Conservation (phyloP, 2,329 filamentous ascomycete genomes). For the Trichoderma pleuroti region DNA sequence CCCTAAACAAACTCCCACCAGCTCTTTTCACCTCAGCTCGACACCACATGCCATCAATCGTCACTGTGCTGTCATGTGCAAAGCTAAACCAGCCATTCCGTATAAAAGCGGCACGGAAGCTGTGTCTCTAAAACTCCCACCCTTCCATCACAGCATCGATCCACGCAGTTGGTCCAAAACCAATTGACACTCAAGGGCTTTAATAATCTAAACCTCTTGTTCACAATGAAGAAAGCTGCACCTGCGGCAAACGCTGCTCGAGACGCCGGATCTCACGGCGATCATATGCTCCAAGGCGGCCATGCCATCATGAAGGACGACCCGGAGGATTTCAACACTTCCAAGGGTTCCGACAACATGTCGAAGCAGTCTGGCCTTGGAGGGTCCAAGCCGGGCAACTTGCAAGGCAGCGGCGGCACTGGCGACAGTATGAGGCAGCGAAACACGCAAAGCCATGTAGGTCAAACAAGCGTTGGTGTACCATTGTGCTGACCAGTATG, state of each 20-base stretch:
- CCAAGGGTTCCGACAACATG: neutral
- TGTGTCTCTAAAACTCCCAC: neutral
- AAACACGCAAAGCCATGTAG: slow-evolving; percentile 5
- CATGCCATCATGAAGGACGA: slow-evolving; percentile 6
- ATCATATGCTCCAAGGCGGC: neutral
- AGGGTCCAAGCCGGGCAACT: neutral
- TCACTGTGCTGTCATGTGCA: slow-evolving; percentile 3
- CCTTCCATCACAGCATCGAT: neutral
- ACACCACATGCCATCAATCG: neutral
- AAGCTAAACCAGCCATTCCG: neutral
- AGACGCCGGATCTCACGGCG: neutral
- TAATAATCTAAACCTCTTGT: neutral
- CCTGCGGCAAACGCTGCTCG: neutral
- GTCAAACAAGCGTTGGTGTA: neutral
- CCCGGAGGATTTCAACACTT: neutral
- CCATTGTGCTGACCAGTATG: neutral
- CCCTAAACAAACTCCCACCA: neutral
- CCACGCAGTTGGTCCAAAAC: neutral
- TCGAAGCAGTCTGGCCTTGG: neutral
- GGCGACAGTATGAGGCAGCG: neutral
- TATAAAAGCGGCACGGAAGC: neutral
- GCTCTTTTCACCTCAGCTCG: neutral
- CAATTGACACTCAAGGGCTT: neutral
- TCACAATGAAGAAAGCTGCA: neutral
- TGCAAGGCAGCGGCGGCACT: neutral